Percentiles rank a stretch among this genome's conserved stretches.
Conservation (phyloP, 2,329 filamentous ascomycete genomes). For the Trichoderma pleuroti region DNA sequence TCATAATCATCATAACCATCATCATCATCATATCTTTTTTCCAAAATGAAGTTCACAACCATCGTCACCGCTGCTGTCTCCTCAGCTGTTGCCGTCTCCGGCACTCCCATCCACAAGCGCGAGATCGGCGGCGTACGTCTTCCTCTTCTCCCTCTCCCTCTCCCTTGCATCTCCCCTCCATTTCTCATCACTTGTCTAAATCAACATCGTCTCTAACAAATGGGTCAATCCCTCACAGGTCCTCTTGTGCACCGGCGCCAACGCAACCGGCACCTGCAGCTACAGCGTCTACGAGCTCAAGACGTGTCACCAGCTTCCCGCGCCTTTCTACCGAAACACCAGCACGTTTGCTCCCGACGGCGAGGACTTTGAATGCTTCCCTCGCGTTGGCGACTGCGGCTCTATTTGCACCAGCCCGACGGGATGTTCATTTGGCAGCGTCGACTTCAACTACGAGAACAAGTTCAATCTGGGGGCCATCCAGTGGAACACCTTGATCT, state of each 20-base stretch:
- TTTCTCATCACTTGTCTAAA: background rate
- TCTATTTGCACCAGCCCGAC: slow-evolving; percentile 47
- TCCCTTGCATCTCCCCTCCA: background rate
- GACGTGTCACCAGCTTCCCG: slow-evolving; percentile 44
- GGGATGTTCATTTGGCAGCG: slow-evolving; percentile 50
- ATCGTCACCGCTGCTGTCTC: slow-evolving; percentile 23
- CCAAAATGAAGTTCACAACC: slow-evolving; percentile 32
- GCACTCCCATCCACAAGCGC: slow-evolving; percentile 38
- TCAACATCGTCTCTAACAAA: background rate
- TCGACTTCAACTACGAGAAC: slow-evolving; percentile 44
- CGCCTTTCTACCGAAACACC: slow-evolving; percentile 40
- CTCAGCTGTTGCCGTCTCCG: slow-evolving; percentile 25
- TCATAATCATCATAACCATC: background rate
- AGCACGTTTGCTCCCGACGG: slow-evolving; percentile 51
- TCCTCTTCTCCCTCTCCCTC: background rate
- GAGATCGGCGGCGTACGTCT: slow-evolving; percentile 46
- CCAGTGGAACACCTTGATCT: slow-evolving; percentile 41
- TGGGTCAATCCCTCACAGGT: slow-evolving; percentile 32
- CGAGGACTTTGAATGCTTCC: slow-evolving; percentile 48
- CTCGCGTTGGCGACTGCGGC: slow-evolving; percentile 40
- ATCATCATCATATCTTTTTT: background rate
- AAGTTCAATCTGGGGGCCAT: slow-evolving; percentile 47
- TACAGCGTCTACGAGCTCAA: slow-evolving; percentile 42
- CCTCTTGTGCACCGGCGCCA: slow-evolving; percentile 49
- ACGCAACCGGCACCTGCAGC: slow-evolving; percentile 46